A percentile compares a stretch with the other conserved stretches of the same genome.
phyloP scores from a whole-genome alignment of 2,329 filamentous ascomycete genomes.

The Hirsutella rhossiliensis region DNA sequence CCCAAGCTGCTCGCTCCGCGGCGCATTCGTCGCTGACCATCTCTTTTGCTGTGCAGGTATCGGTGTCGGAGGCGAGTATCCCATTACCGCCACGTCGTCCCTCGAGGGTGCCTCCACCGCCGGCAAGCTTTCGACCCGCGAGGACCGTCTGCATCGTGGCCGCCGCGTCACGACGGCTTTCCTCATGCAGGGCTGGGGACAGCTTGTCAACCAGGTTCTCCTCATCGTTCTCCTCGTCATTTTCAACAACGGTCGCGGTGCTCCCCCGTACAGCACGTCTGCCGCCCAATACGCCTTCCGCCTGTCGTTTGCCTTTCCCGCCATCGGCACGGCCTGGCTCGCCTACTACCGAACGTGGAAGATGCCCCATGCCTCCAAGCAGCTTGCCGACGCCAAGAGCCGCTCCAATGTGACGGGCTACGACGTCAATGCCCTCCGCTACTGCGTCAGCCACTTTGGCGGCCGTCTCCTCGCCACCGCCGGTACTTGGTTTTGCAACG shows the following conservation, averaged over 20 bases:
- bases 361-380: slow-evolving; percentile 80
- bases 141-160: slow-evolving; percentile 89
- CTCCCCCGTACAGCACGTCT: slow-evolving; percentile 65
- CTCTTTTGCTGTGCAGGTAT: slow-evolving; percentile 21
- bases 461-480: slow-evolving; percentile 78
- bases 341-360: slow-evolving; percentile 93
- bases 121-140: slow-evolving; percentile 77
- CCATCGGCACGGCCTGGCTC: slow-evolving; percentile 83
- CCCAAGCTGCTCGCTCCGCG: too few species aligned
- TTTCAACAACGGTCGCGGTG: slow-evolving; percentile 68
- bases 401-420: slow-evolving; percentile 84
- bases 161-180: slow-evolving; percentile 94
- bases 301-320: slow-evolving; percentile 82
- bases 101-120: slow-evolving; percentile 86
- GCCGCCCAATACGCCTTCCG: slow-evolving; percentile 85
- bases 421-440: slow-evolving; percentile 68
- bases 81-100: slow-evolving; percentile 89
- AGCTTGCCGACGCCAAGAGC: slow-evolving; percentile 73
- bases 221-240: slow-evolving; percentile 78
- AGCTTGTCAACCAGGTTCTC: slow-evolving; percentile 85
- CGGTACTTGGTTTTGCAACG: slow-evolving; percentile 88
- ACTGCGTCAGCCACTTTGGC: slow-evolving; percentile 75
- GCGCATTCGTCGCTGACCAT: too few species aligned
- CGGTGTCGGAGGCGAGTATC: slow-evolving; percentile 77
- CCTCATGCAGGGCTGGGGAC: slow-evolving; percentile 97